These are phyloP conservation scores for Solanum tarapatanum DNA, from an alignment of 257 asterid genomes.

Conservation along the genomic window DNA sequence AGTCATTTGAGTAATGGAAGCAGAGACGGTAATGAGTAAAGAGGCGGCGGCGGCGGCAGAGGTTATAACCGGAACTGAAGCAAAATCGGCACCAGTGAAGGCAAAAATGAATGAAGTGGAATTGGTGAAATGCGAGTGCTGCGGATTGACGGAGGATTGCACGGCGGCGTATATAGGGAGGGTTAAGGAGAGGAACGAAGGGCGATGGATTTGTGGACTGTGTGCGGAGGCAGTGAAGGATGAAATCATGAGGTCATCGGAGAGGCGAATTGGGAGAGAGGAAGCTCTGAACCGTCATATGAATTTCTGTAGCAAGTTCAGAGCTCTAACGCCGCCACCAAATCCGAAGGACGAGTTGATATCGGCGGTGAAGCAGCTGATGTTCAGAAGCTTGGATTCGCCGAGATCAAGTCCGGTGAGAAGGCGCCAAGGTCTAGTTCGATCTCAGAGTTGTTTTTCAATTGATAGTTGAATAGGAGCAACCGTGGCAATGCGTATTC, in stretches of 20 bases:
- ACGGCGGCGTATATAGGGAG: conserved; percentile 49
- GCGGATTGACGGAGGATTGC: conserved; percentile 81
- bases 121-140: conserved; percentile 64
- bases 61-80: background rate
- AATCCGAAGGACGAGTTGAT: conserved; percentile 48
- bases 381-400: conserved; percentile 63
- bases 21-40: background rate
- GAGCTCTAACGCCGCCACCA: conserved; percentile 41
- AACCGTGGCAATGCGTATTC: too few relatives aligned
- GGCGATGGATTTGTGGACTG: conserved; percentile 87
- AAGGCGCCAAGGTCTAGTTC: conserved; percentile 22
- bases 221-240: conserved; percentile 79
- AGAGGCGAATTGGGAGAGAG: conserved; percentile 33
- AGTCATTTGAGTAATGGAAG: background rate
- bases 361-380: conserved; percentile 61
- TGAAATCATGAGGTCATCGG: conserved; percentile 37
- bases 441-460: conserved; percentile 39
- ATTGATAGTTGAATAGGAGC: conserved; percentile 14
- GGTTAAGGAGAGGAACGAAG: conserved; percentile 47
- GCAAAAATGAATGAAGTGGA: conserved; percentile 26
- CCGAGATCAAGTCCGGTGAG: conserved; percentile 39
- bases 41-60: background rate
- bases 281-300: conserved; percentile 68
- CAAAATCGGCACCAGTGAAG: background rate
- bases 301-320: conserved; percentile 61